A percentile compares a stretch with the other conserved stretches of the same genome.
Evolutionary conservation across 768 basidiomycete genomes (phyloP).

Genomic region (Russula compacta): DNA sequence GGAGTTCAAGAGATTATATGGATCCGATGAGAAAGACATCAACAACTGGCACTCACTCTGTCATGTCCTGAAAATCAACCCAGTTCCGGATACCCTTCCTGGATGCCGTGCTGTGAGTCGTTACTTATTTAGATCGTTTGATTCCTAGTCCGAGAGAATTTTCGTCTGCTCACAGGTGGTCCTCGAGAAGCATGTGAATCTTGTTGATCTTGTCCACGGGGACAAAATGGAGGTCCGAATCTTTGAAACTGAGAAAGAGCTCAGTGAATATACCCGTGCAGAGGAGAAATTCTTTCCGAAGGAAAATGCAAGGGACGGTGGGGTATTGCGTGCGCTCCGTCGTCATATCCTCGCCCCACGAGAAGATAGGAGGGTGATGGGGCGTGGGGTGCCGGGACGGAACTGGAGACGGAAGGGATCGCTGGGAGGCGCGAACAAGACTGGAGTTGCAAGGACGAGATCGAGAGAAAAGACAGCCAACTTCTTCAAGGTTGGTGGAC

Average conservation of each 20-base stretch:
- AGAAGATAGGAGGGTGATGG: neutral
- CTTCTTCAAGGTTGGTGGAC: too few species aligned
- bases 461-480: too few species aligned
- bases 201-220: constrained; percentile 26
- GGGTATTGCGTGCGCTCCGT: constrained; percentile 26
- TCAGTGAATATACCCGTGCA: constrained; percentile 22
- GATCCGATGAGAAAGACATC: constrained; percentile 16
- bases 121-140: neutral
- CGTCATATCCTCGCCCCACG: constrained; percentile 19
- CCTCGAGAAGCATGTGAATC: constrained; percentile 23
- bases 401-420: too few species aligned
- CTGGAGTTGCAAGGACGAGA: too few species aligned
- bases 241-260: constrained; percentile 22
- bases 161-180: neutral
- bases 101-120: neutral
- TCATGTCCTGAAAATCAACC: constrained; percentile 13
- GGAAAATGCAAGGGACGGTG: constrained; percentile 24
- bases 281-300: constrained; percentile 25
- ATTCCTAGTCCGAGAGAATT: neutral
- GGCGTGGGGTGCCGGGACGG: too few species aligned
- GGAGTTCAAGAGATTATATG: constrained; percentile 20
- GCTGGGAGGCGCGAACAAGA: too few species aligned
- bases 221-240: constrained; percentile 15
- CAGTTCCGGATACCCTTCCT: constrained; percentile 5
- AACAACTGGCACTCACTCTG: constrained; percentile 17